Percentiles rank a stretch among this genome's conserved stretches.
Evolutionary conservation across 1,139 yeast genomes (phyloP).

Genomic region (Saccharomyces uvarum): DNA sequence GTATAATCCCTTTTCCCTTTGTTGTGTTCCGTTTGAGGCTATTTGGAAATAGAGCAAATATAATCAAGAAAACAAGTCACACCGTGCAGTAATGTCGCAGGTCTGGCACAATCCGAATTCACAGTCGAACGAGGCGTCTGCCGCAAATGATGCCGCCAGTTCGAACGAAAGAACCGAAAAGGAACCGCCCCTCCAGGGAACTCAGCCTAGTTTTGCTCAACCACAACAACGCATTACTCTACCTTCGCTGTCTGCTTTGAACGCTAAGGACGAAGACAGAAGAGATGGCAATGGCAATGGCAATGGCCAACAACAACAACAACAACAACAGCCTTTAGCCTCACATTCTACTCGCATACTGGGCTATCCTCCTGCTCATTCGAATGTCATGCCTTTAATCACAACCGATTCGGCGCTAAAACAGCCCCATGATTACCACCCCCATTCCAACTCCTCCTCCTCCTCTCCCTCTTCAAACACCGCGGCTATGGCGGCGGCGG

Average conservation of each 20-base stretch:
- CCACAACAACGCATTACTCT: slow-evolving; percentile 4
- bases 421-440: not conserved
- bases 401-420: not conserved
- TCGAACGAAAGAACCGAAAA: not conserved
- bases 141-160: not conserved
- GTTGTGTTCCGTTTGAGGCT: not conserved
- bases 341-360: not conserved
- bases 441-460: not conserved
- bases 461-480: not conserved
- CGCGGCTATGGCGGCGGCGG: not conserved
- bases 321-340: slow-evolving; percentile 3
- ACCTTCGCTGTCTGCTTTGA: slow-evolving; percentile 8
- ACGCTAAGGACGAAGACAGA: not conserved
- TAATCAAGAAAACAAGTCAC: not conserved
- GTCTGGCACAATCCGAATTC: slow-evolving; percentile 1
- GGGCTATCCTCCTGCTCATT: not conserved
- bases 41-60: not conserved
- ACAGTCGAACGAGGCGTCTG: slow-evolving; percentile 1
- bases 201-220: not conserved
- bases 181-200: not conserved
- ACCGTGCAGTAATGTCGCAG: slow-evolving; percentile 4
- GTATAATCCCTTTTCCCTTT: not conserved
- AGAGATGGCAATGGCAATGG: not conserved
- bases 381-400: not conserved
- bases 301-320: slow-evolving; percentile 1